Evolutionary conservation across 2,329 filamentous ascomycete species (phyloP).

Genomic region (Trichoderma polysporum): DNA sequence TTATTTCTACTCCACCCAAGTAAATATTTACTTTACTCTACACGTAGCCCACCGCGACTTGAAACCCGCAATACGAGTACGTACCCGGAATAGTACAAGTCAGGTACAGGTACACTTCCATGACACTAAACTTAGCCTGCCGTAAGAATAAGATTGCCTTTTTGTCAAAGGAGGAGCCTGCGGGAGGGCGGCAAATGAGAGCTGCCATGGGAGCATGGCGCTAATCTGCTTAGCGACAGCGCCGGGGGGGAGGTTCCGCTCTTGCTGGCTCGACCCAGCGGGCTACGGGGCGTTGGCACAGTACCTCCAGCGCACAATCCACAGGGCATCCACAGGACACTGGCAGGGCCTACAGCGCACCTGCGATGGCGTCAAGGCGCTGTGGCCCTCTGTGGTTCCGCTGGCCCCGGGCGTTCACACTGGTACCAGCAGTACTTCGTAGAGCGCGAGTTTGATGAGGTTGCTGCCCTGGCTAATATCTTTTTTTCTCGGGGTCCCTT

Average conservation of each 20-base stretch:
- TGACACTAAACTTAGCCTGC: conserved; percentile 7
- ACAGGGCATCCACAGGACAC: conserved; percentile 1
- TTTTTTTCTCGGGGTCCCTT: background rate
- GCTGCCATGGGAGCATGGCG: conserved; percentile 9
- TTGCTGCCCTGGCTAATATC: background rate
- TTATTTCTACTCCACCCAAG: background rate
- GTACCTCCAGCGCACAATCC: conserved; percentile 1
- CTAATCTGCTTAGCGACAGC: conserved; percentile 10
- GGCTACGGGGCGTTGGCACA: background rate
- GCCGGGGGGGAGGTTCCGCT: background rate
- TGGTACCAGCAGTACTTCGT: background rate
- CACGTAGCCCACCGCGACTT: background rate
- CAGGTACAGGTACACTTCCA: background rate
- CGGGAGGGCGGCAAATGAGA: conserved; percentile 8
- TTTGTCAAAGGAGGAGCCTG: conserved; percentile 2
- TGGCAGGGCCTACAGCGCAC: background rate
- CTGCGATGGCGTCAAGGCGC: conserved; percentile 2
- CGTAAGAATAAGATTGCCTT: conserved; percentile 16
- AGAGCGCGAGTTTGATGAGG: conserved; percentile 8
- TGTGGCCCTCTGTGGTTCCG: background rate
- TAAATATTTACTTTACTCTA: conserved; percentile 4
- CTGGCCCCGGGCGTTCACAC: background rate
- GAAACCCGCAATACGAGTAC: conserved; percentile 13
- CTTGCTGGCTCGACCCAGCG: background rate
- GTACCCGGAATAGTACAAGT: background rate